Conservation (phyloP, 208 protist genomes). For the Leishmania arabica region DNA sequence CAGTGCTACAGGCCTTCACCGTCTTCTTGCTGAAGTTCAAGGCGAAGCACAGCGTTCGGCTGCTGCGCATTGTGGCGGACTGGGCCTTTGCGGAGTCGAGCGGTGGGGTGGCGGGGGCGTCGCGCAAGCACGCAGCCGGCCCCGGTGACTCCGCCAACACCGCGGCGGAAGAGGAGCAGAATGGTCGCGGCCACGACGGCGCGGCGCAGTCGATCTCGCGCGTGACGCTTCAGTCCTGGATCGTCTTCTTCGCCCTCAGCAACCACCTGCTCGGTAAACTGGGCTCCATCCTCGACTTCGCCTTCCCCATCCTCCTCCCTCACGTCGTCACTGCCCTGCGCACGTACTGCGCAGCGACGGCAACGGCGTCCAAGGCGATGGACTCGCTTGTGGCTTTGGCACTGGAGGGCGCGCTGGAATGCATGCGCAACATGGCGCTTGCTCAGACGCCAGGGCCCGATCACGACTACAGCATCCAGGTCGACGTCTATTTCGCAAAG, state of each 20-base stretch:
- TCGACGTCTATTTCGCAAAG: conserved; percentile 73
- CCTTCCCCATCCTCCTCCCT: conserved; percentile 61
- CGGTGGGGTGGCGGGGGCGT: conserved; percentile 17
- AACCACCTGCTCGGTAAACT: conserved; percentile 81
- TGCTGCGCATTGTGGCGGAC: conserved; percentile 65
- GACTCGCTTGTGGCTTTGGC: conserved; percentile 59
- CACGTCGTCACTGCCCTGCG: conserved; percentile 68
- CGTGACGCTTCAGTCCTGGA: conserved; percentile 65
- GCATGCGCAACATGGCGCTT: conserved; percentile 64
- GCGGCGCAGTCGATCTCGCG: conserved; percentile 43
- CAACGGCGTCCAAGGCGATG: conserved; percentile 27
- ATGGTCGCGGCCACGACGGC: conserved; percentile 26
- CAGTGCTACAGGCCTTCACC: conserved; percentile 79
- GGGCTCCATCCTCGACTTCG: conserved; percentile 81
- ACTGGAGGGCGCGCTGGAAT: conserved; percentile 74
- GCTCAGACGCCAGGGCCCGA: conserved; percentile 77
- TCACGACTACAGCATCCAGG: conserved; percentile 74
- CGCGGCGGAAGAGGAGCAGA: conserved; percentile 20
- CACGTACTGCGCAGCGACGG: conserved; percentile 54
- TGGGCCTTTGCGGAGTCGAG: conserved; percentile 78
- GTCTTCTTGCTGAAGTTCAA: conserved; percentile 91
- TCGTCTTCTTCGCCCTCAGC: conserved; percentile 81
- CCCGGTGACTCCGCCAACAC: conserved; percentile 10
- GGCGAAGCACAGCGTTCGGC: conserved; percentile 68
- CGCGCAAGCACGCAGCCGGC: conserved; percentile 5